Conservation (phyloP, 2,329 filamentous ascomycete species). For the Emmonsia crescens region DNA sequence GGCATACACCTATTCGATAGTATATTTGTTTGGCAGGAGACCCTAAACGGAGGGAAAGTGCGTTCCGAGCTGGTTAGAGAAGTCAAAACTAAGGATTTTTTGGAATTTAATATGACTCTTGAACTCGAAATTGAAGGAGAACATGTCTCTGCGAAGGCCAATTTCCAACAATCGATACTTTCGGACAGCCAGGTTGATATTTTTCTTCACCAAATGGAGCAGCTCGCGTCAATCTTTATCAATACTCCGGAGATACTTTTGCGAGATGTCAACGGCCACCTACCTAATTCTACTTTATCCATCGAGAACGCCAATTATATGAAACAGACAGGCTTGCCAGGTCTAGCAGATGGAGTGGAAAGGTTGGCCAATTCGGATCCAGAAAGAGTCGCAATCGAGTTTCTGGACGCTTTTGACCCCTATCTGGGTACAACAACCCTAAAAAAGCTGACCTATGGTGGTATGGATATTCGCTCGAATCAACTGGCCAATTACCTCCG, state of each 20-base stretch:
- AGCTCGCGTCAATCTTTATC: conserved; percentile 38
- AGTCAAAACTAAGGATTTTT: conserved; percentile 52
- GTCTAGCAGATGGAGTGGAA: conserved; percentile 47
- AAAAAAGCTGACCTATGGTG: conserved; percentile 48
- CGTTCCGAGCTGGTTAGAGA: conserved; percentile 41
- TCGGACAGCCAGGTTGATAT: conserved; percentile 44
- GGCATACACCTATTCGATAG: conserved; percentile 57
- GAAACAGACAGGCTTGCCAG: conserved; percentile 26
- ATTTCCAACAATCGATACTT: conserved; percentile 45
- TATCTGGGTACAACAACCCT: conserved; percentile 20
- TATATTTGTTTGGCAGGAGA: conserved; percentile 75
- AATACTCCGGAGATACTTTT: conserved; percentile 25
- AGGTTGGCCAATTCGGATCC: conserved; percentile 39
- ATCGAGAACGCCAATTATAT: conserved; percentile 36
- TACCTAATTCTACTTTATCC: conserved; percentile 35
- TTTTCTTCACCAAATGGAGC: conserved; percentile 52
- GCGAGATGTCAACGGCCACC: conserved; percentile 18
- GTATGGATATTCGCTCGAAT: conserved; percentile 56
- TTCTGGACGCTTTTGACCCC: conserved; percentile 42
- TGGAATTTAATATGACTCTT: conserved; percentile 66
- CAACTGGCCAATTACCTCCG: conserved; percentile 49
- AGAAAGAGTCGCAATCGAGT: conserved; percentile 51
- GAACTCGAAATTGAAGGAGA: conserved; percentile 57
- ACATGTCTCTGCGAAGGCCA: conserved; percentile 42
- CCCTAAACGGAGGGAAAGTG: conserved; percentile 18